A percentile compares a stretch with the other conserved stretches of the same genome.
These are phyloP conservation scores for Fusarium begoniae DNA, from an alignment of 2,329 filamentous ascomycete genomes.

Conservation along the genomic window DNA sequence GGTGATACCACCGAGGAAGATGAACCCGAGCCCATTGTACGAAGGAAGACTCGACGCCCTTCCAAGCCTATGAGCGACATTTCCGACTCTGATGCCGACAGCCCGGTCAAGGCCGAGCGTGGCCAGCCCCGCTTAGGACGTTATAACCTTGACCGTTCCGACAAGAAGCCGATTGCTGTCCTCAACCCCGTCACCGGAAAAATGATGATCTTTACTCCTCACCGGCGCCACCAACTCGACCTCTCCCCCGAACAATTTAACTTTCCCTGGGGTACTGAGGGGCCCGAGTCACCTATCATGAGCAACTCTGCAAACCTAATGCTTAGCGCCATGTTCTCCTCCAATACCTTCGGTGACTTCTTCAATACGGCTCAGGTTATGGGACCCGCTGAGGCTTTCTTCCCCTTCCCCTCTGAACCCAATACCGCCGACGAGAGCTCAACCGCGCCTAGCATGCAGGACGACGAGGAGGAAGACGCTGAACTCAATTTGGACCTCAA, in stretches of 20 bases:
- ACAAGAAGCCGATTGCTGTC: conserved; percentile 67
- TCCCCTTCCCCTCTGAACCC: conserved; percentile 71
- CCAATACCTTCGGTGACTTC: conserved; percentile 64
- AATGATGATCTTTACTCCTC: conserved; percentile 71
- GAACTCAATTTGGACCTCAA: conserved; percentile 72
- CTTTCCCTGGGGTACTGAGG: conserved; percentile 54
- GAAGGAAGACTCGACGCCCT: conserved; percentile 58
- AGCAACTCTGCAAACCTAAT: conserved; percentile 78
- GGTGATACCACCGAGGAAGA: conserved; percentile 72
- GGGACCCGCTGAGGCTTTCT: conserved; percentile 80
- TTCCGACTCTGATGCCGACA: conserved; percentile 62
- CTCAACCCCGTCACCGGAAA: conserved; percentile 66
- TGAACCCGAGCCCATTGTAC: conserved; percentile 58
- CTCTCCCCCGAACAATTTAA: conserved; percentile 66
- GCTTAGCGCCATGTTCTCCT: conserved; percentile 76
- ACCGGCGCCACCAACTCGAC: conserved; percentile 59
- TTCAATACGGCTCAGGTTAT: conserved; percentile 72
- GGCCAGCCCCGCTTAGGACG: conserved; percentile 64
- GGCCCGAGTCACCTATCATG: conserved; percentile 65
- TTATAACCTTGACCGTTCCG: conserved; percentile 63
- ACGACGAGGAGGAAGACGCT: conserved; percentile 71
- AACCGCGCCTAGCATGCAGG: conserved; percentile 47
- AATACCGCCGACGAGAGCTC: conserved; percentile 62
- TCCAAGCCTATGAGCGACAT: conserved; percentile 50
- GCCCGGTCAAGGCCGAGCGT: conserved; percentile 56